Base-by-base conservation (phyloP, 2,329 filamentous ascomycete genomes). In the Pseudopithomyces chartarum region DNA sequence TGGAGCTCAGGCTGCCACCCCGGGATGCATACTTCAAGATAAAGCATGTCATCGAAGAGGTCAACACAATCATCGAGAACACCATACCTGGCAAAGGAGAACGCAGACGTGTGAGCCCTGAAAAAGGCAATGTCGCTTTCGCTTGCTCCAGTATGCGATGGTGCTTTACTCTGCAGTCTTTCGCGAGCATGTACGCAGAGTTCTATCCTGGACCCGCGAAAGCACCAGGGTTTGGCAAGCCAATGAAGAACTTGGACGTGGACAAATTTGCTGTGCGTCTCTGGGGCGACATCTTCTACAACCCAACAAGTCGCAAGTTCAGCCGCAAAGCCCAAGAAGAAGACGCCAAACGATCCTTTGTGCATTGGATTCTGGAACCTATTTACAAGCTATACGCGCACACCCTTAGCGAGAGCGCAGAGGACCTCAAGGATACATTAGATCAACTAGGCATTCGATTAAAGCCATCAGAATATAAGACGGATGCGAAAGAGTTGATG, bases 21-120 rank as follows among this genome's bases (percentile, higher is more conserved):
- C 91, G 88, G 63, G 95, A 99, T 73, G 95, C 95, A 12, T 99
- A 99, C 79, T 98, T 97, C 83, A 99, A 99, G 82, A 82, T 99
- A 53, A 98, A 97, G 79, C 93, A 98, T 75, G 92, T 97, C n/a
- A 87, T 99, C 52, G 95, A 99, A 76, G 92, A 98, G 77, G 93
- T 99, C 76, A 99, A 99, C 78, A 97, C 92, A 1, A 82, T 95
- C 65, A 98, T 99, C 68, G 91, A 96, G 72, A 92, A 90, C 73
- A 90, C 90, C 2, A 82, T 92, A 26, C 94, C 95, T 3, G 89
- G 91, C 1, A 86, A 87, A 66, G 92, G 93, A 26, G 91, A 91
- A 69, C 87, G 85, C 59, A 87, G 86, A 76, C 87, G 95, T 62
- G 78, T 99, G 60, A 98, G 94, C 65, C 95, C 95, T 0, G 95